Evolutionary conservation across 768 basidiomycete species (phyloP), one percentile per base, ranked within the genome.

Genomic region (Trametopsis cervina): DNA sequence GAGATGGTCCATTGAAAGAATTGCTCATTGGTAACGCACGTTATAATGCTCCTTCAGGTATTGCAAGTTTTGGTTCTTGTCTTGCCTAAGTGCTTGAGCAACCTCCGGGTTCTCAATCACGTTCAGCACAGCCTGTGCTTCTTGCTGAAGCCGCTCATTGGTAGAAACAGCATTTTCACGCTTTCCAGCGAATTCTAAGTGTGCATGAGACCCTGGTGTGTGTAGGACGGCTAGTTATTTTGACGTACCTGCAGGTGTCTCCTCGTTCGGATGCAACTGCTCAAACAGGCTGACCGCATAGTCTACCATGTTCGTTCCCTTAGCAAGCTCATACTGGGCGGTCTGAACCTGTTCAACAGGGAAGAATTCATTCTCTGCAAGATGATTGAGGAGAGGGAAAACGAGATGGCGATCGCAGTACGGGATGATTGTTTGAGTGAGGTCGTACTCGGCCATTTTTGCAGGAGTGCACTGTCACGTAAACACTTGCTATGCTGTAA

Each of bases 81-180:
- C 96, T 67, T 94, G 91, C 41, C 93, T 83, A 47, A 99, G 71
- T 7, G 91, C 83, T 54, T 93, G 90, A 4, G 90, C 95, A 21
- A 98, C 94, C 54, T 96, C 93, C 1, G 93, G 92, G 59, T 93
- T 94, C 65, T 94, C 89, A 63, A 99, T 98, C 40, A 97, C 92
- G 61, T 95, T 89, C 51, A 97, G 70, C 35, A 98, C 92, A 7
- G 85, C 86, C 61, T 92, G 88, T 0, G 95, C 95, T 65, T 94
- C 89, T 53, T 88, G 84, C 60, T 89, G 82, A 38, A 99, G 73
- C 41, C 80, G 76, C 61, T 93, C 85, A 54, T 92, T 86, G 17
- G 84, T 89, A 42, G 80, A 81, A 23, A 95, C 80, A 2, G 89
- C 92, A 52, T 77, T 83, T 62, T 83, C 78, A 49, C 91, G 80